These are phyloP conservation scores for Haplographium delicatum DNA, from an alignment of 495 filamentous ascomycete genomes.

Conservation along the genomic window DNA sequence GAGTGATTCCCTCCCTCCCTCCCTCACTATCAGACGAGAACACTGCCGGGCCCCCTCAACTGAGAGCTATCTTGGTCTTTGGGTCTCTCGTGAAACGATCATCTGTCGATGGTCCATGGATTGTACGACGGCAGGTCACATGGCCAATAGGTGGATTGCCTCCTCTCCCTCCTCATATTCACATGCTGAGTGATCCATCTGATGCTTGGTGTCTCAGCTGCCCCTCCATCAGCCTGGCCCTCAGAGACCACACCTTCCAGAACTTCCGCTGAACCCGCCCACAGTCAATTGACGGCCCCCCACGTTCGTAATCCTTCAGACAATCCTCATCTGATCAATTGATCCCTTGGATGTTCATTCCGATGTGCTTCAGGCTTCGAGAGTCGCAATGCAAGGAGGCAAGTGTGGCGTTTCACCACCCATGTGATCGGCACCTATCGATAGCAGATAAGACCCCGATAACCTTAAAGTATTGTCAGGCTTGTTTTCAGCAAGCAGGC, in stretches of 20 bases:
- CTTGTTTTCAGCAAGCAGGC: too few relatives aligned
- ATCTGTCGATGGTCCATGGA: conserved; percentile 10
- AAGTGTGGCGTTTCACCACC: too few relatives aligned
- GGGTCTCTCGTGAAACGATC: conserved; percentile 18
- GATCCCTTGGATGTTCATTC: too few relatives aligned
- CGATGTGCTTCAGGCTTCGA: too few relatives aligned
- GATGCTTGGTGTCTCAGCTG: not conserved
- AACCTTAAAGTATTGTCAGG: too few relatives aligned
- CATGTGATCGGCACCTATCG: too few relatives aligned
- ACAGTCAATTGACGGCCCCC: not conserved
- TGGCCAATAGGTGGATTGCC: not conserved
- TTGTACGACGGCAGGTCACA: not conserved
- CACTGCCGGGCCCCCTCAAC: not conserved
- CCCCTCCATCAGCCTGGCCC: not conserved
- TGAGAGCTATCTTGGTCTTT: not conserved
- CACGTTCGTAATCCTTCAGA: not conserved
- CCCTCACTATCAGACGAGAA: not conserved
- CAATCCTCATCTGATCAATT: conserved; percentile 8
- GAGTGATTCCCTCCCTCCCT: not conserved
- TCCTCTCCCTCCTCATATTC: not conserved
- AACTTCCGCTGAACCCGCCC: not conserved
- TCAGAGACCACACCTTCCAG: not conserved
- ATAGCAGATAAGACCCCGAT: too few relatives aligned
- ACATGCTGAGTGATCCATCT: conserved; percentile 2
- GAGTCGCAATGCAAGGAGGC: too few relatives aligned